Percentiles rank a stretch among this genome's conserved stretches.
Evolutionary conservation across 371 early-diverging fungal genomes (phyloP).

Genomic region (Syncephalastrum sp.): DNA sequence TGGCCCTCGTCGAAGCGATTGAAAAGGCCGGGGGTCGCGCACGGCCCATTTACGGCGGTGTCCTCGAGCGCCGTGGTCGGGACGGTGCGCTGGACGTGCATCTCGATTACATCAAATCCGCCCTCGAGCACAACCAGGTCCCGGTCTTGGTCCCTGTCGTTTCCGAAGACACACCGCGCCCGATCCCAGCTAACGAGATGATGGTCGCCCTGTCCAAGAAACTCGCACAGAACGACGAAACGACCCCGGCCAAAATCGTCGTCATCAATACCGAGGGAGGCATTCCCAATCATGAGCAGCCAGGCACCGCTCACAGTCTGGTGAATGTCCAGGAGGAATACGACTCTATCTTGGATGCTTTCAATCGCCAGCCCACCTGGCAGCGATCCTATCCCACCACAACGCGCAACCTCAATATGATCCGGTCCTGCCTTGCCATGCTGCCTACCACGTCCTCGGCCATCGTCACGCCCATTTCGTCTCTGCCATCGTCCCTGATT

Average conservation of each 20-base stretch:
- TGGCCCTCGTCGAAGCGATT: constrained; percentile 69
- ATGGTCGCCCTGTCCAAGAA: constrained; percentile 30
- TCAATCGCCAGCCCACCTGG: constrained; percentile 27
- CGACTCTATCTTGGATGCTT: constrained; percentile 28
- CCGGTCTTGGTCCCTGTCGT: constrained; percentile 46
- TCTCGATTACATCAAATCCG: constrained; percentile 39
- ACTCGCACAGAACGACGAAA: constrained; percentile 9
- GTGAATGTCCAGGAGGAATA: constrained; percentile 50
- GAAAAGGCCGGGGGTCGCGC: constrained; percentile 79
- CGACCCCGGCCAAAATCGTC: constrained; percentile 28
- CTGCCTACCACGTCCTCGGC: constrained; percentile 47
- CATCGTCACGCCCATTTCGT: constrained; percentile 39
- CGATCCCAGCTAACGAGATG: constrained; percentile 28
- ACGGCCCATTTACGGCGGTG: constrained; percentile 52
- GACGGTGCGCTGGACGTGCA: constrained; percentile 23
- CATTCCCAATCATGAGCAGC: constrained; percentile 45
- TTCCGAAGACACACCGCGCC: constrained; percentile 20
- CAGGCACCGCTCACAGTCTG: constrained; percentile 49
- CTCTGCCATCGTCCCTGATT: constrained; percentile 44
- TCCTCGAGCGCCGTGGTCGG: constrained; percentile 19
- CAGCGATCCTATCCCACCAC: constrained; percentile 23
- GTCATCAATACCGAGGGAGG: constrained; percentile 52
- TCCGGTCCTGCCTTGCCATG: constrained; percentile 30
- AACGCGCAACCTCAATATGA: constrained; percentile 29
- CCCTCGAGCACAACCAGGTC: constrained; percentile 38